A percentile compares a stretch with the other conserved stretches of the same genome.
These are phyloP conservation scores for Nothophytophthora sp. DNA, from an alignment of 352 stramenopile genomes.

Conservation along the genomic window DNA sequence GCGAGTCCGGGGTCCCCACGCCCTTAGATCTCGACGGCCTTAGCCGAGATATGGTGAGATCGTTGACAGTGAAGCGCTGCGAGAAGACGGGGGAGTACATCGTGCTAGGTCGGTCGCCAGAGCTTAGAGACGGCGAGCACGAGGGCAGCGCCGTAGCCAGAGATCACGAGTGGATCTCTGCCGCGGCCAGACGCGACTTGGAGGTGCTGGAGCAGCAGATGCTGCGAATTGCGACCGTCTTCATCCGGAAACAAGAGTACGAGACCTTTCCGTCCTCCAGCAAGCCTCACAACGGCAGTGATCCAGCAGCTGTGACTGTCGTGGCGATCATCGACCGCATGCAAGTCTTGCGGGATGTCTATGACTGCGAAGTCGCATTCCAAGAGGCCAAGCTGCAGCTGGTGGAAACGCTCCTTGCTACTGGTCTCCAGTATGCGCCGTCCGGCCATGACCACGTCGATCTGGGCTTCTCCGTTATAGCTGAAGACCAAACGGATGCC, in stretches of 20 bases:
- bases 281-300: neutral
- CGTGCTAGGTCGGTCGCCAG: slow-evolving; percentile 1
- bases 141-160: neutral
- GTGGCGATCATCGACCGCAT: slow-evolving; percentile 47
- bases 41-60: neutral
- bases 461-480: slow-evolving; percentile 1
- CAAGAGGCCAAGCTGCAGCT: slow-evolving; percentile 44
- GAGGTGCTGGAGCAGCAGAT: slow-evolving; percentile 47
- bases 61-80: slow-evolving; percentile 17
- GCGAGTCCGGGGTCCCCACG: neutral
- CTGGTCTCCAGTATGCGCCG: slow-evolving; percentile 18
- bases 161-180: slow-evolving; percentile 41
- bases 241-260: slow-evolving; percentile 50
- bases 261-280: slow-evolving; percentile 20
- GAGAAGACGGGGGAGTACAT: slow-evolving; percentile 24
- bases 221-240: slow-evolving; percentile 42
- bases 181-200: slow-evolving; percentile 36
- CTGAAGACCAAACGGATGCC: neutral
- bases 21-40: neutral
- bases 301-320: neutral
- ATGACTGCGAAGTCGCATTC: slow-evolving; percentile 49
- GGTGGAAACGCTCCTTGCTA: slow-evolving; percentile 27
- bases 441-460: slow-evolving; percentile 8
- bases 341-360: slow-evolving; percentile 56
- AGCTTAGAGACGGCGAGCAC: neutral